Evolutionary conservation across 495 filamentous ascomycete species (phyloP).

Genomic region (Aspergillus asperescens): DNA sequence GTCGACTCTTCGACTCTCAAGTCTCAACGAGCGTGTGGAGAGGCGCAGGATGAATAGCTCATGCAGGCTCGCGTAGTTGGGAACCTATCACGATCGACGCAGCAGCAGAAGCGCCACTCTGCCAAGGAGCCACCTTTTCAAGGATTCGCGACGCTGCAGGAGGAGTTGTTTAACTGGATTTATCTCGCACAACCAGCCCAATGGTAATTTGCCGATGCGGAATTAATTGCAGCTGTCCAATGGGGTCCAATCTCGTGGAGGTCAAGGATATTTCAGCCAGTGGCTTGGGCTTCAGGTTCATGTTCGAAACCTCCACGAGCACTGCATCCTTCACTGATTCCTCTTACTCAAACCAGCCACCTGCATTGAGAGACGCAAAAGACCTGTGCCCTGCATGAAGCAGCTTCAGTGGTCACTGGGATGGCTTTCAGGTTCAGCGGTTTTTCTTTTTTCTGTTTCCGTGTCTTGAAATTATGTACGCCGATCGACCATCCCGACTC

Average conservation of each 20-base stretch:
- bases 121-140: constrained; percentile 13
- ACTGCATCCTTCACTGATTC: not conserved
- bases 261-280: too few relatives aligned
- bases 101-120: constrained; percentile 1
- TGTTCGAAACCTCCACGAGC: not conserved
- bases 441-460: not conserved
- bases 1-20: too few relatives aligned
- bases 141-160: too few relatives aligned
- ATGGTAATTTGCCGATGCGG: not conserved
- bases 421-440: too few relatives aligned
- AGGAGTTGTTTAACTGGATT: too few relatives aligned
- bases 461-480: not conserved
- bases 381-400: constrained; percentile 17
- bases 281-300: too few relatives aligned
- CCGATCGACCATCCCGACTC: not conserved
- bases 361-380: constrained; percentile 20
- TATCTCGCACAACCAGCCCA: too few relatives aligned
- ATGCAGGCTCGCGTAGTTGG: constrained; percentile 16
- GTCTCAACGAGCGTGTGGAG: too few relatives aligned
- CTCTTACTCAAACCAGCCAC: constrained; percentile 21
- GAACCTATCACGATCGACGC: constrained; percentile 17
- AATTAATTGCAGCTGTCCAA: not conserved
- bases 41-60: too few relatives aligned
- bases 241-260: too few relatives aligned
- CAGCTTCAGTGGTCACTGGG: too few relatives aligned